A percentile compares a stretch with the other conserved stretches of the same genome.
Conservation (phyloP, 192 early-diverging fungal species). For the Rhizophagus sp. region DNA sequence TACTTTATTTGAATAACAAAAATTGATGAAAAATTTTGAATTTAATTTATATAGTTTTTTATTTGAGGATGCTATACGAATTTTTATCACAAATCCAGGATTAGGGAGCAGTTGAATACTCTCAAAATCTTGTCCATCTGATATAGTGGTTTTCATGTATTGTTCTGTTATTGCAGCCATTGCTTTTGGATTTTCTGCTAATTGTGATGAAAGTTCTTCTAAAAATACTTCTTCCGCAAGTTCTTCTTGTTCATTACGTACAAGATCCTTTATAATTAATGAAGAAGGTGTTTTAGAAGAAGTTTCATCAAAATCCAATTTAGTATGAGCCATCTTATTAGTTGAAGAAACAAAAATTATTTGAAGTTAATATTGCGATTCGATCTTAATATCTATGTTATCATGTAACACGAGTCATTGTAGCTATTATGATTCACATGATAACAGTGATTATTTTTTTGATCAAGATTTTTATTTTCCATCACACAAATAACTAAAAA, state of each 20-base stretch:
- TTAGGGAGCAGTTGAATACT: constrained; percentile 43
- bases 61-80: constrained; percentile 32
- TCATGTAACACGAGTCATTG: no score
- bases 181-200: constrained; percentile 46
- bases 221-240: constrained; percentile 6
- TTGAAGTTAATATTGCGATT: no score
- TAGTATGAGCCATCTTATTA: background rate
- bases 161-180: constrained; percentile 38
- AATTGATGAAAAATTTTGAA: constrained; percentile 61
- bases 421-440: no score
- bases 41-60: constrained; percentile 38
- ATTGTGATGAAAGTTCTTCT: constrained; percentile 18
- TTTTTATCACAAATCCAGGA: constrained; percentile 60
- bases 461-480: no score
- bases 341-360: background rate
- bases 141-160: constrained; percentile 19
- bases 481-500: no score
- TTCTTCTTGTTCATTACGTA: background rate
- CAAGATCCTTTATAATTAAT: background rate
- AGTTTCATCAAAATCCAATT: background rate
- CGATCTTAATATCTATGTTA: no score
- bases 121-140: background rate
- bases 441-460: no score
- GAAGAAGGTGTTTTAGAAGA: background rate
- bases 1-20: constrained; percentile 58